Percentiles rank a stretch among this genome's conserved stretches.
Conservation (phyloP, 192 early-diverging fungal species). For the Rhizophagus clarus region DNA sequence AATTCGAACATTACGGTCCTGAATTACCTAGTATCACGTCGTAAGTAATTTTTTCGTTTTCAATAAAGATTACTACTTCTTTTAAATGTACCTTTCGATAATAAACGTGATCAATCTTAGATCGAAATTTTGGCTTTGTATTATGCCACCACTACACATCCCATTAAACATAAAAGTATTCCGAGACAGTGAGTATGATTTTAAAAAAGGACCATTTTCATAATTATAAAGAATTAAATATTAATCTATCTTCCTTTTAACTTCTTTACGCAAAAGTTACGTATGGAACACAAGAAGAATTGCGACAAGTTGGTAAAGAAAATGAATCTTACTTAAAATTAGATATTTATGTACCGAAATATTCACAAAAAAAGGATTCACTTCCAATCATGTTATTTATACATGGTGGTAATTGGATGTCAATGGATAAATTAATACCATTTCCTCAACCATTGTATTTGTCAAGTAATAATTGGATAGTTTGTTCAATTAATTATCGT, state of each 20-base stretch:
- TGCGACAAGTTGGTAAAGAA: slow-evolving; percentile 36
- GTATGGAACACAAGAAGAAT: slow-evolving; percentile 8
- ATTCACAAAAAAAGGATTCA: slow-evolving; percentile 34
- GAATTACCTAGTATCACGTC: neutral
- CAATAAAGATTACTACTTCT: too few relatives aligned
- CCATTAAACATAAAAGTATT: slow-evolving; percentile 2
- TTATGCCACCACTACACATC: neutral
- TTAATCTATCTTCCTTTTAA: neutral
- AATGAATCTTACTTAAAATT: slow-evolving; percentile 34
- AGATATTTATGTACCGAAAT: slow-evolving; percentile 40
- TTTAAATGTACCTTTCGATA: neutral
- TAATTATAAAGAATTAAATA: too few relatives aligned
- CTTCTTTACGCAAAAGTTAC: neutral
- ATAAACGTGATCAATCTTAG: neutral
- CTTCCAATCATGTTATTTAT: slow-evolving; percentile 38
- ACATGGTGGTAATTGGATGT: slow-evolving; percentile 50
- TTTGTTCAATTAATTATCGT: slow-evolving; percentile 63
- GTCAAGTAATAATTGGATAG: slow-evolving; percentile 53
- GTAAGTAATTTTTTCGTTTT: neutral
- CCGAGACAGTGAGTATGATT: slow-evolving; percentile 6
- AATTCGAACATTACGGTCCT: neutral
- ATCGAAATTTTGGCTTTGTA: neutral
- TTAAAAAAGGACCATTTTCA: neutral
- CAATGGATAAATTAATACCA: slow-evolving; percentile 59
- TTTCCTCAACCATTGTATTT: slow-evolving; percentile 46